Evolutionary conservation across 805 yeast species (phyloP), one percentile per base, ranked within the genome.

Genomic region (Candida anglica): DNA sequence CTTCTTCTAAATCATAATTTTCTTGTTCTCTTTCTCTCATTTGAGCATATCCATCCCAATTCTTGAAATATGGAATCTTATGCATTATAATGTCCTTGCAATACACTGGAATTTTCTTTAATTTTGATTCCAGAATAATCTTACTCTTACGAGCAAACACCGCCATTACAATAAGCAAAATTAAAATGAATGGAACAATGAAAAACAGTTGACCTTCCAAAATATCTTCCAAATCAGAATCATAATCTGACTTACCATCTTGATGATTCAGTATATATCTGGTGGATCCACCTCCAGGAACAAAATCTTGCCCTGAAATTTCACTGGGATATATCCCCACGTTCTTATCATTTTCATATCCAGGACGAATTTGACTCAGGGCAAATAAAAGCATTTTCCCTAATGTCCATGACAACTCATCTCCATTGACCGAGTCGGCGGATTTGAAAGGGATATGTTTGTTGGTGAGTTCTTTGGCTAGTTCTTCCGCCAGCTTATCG

Each of bases 361-460:
- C 15, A 5, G 63, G 54, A 2, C 30, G 19, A 5, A 86, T 69
- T 42, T 78, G 79, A 11, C 89, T 75, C 0, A 95, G 79, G 0
- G 96, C 96, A 54, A 79, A 86, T 9, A 91, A 56, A 3, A 93
- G 53, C 18, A 89, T 87, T 49, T 84, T 81, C 4, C 98, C 99
- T 22, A 93, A 55, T 0, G 98, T 91, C 99, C 99, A 93, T 0
- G 96, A 84, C 13, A 93, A 64, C 45, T 93, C 98, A 4, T 79
- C 76, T 2, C 94, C 96, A 39, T 86, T 73, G 20, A 93, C 77
- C 13, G 79, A 71, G 36, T 81, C 80, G 0, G 93, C 88, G 40
- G 94, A 82, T 57, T 83, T 87, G 58, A 93, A 88, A 0, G 89
- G 81, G 23, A 81, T 68, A 49, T 60, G 67, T 5, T 51, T 63